Evolutionary conservation across 2,329 filamentous ascomycete genomes (phyloP), one percentile per base, ranked within the genome.

Genomic region (Leptographium flavum): DNA sequence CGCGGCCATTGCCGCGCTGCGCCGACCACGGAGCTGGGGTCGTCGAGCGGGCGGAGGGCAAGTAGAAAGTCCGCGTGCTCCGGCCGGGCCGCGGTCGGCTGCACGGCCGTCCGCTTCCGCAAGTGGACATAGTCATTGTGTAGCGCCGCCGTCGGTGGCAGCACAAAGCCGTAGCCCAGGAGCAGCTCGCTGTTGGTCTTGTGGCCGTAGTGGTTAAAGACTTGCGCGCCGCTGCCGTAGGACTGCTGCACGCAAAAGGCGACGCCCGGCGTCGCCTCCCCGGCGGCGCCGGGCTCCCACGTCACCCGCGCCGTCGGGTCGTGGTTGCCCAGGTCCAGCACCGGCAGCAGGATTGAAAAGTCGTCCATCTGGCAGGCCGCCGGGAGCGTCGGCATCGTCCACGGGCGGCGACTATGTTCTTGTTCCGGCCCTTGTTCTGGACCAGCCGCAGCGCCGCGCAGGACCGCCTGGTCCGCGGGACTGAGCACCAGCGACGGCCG

Each of bases 321-420:
- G 56, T 87, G 83, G 55, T 87, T 87, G 11, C 75, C 76, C 25
- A 87, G 68, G 56, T 87, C 83, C 46, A 85, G 73, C 4, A 86
- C 64, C 1, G 83, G 83, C 30, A 86, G 66, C 5, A 87, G 65
- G 8, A 86, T 69, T 1, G 80, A 81, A 47, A 83, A 80, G 53
- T 77, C 74, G 43, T 81, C 75, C 4, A 68, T 57, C 5, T 61
- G 57, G 42, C 68, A 66, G 28, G 63, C 62, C 4, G 54, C 43
- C 3, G 60, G 55, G 17, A 57, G 55, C 28, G 56, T 50, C 1
- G 60, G 55, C 9, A 58, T 56, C 1, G 60, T 46, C 0, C 63
- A 10, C 14, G 10, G 10, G 22, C 17, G n/a, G n/a, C n/a, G n/a
- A n/a, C n/a, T n/a, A n/a, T n/a, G n/a, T n/a, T n/a, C n/a, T n/a